Evolutionary conservation across 495 filamentous ascomycete species (phyloP).

Genomic region (Saxophila tyrrhenica): DNA sequence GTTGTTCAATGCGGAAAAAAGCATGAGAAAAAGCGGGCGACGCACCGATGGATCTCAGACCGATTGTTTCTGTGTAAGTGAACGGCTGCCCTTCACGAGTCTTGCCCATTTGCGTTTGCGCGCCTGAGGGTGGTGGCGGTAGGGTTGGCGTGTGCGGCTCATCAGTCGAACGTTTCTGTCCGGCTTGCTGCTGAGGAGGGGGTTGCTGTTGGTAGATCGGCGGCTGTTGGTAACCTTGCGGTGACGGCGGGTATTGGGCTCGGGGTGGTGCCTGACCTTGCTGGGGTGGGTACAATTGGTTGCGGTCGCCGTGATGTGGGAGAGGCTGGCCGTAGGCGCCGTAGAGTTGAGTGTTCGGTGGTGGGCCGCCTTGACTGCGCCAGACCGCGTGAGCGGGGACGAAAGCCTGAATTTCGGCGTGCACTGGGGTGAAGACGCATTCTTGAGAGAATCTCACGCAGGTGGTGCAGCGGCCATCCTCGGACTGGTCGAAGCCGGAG

Average conservation of each 20-base stretch:
- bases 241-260: constrained; percentile 29
- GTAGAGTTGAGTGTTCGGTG: constrained; percentile 42
- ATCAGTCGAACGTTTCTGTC: constrained; percentile 26
- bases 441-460: constrained; percentile 73
- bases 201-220: constrained; percentile 5
- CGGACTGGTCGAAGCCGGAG: constrained; percentile 67
- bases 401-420: constrained; percentile 72
- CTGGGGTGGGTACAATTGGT: constrained; percentile 29
- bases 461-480: constrained; percentile 69
- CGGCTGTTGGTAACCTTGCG: constrained; percentile 4
- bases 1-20: constrained; percentile 24
- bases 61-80: constrained; percentile 25
- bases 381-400: constrained; percentile 63
- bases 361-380: constrained; percentile 27
- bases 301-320: constrained; percentile 30
- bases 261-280: constrained; percentile 27
- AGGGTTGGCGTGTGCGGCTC: constrained; percentile 33
- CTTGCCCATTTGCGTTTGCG: constrained; percentile 17
- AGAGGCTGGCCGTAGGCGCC: constrained; percentile 67
- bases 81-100: constrained; percentile 3
- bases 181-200: constrained; percentile 15
- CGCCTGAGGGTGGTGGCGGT: constrained; percentile 30
- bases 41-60: constrained; percentile 14
- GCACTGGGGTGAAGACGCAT: constrained; percentile 78
- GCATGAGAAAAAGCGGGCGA: constrained; percentile 28